phyloP scores from a whole-genome alignment of 306 rosid genomes.

The Castanospermum australe region DNA sequence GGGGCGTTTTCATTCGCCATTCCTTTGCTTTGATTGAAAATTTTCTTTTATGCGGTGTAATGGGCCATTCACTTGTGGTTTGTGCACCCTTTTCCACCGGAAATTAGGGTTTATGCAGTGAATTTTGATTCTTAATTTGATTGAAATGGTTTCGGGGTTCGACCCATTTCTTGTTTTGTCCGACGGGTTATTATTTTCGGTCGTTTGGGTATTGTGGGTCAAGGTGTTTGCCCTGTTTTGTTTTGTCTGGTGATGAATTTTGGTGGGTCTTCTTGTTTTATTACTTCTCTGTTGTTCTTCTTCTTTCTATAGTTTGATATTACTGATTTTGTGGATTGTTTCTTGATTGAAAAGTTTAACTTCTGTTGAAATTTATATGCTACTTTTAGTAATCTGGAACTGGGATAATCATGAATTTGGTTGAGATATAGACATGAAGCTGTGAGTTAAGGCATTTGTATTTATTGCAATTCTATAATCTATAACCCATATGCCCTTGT shows the following conservation, averaged over 20 bases:
- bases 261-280: not conserved
- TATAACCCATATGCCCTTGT: not conserved
- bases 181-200: not conserved
- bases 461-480: not conserved
- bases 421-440: not conserved
- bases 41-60: not conserved
- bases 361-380: conserved; percentile 14
- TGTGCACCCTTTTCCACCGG: not conserved
- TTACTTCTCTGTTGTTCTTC: not conserved
- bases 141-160: not conserved
- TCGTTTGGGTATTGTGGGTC: not conserved
- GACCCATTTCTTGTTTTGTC: not conserved
- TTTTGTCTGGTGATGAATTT: not conserved
- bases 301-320: not conserved
- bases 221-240: not conserved
- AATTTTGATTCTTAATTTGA: conserved; percentile 6
- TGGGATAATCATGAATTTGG: conserved; percentile 14
- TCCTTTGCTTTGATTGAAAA: not conserved
- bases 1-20: not conserved
- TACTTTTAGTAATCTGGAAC: not conserved
- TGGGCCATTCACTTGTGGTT: not conserved
- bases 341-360: not conserved
- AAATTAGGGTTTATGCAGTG: conserved; percentile 32
- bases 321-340: not conserved
- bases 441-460: not conserved